These are phyloP conservation scores for Torulaspora pretoriensis DNA, from an alignment of 1,139 yeast species.

Conservation along the genomic window DNA sequence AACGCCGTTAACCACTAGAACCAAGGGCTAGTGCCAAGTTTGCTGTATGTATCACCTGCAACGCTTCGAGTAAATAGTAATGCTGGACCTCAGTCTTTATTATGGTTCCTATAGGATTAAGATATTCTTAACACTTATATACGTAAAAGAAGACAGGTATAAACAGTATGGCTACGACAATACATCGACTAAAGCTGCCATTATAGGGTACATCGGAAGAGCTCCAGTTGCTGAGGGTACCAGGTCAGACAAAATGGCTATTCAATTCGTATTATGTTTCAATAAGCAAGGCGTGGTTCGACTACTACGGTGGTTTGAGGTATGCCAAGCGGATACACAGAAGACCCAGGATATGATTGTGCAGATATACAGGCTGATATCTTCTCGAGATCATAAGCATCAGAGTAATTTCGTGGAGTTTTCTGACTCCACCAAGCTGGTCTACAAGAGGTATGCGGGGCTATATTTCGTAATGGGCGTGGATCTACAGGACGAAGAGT, in stretches of 20 bases:
- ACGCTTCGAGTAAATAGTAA: too few relatives aligned
- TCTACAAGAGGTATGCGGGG: constrained; percentile 90
- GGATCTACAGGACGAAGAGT: constrained; percentile 65
- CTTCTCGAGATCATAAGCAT: constrained; percentile 76
- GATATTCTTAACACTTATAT: too few relatives aligned
- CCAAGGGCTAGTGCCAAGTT: too few relatives aligned
- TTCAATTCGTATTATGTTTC: constrained; percentile 74
- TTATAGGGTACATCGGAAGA: too few relatives aligned
- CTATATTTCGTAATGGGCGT: constrained; percentile 78
- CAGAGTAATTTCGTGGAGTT: constrained; percentile 80
- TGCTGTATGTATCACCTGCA: too few relatives aligned
- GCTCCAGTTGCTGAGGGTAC: too few relatives aligned
- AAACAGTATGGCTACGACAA: too few relatives aligned
- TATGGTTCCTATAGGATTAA: too few relatives aligned
- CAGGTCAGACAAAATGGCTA: constrained; percentile 48
- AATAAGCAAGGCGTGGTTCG: constrained; percentile 94
- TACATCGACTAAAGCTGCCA: too few relatives aligned
- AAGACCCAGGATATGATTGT: constrained; percentile 28
- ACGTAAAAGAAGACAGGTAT: too few relatives aligned
- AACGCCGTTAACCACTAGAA: too few relatives aligned
- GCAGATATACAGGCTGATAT: constrained; percentile 73
- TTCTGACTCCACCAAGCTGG: constrained; percentile 61
- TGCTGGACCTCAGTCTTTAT: too few relatives aligned
- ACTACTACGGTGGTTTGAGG: constrained; percentile 71
- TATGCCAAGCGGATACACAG: constrained; percentile 30